phyloP scores from a whole-genome alignment of 2,329 filamentous ascomycete species.

The Ophiocordyceps sinensis region DNA sequence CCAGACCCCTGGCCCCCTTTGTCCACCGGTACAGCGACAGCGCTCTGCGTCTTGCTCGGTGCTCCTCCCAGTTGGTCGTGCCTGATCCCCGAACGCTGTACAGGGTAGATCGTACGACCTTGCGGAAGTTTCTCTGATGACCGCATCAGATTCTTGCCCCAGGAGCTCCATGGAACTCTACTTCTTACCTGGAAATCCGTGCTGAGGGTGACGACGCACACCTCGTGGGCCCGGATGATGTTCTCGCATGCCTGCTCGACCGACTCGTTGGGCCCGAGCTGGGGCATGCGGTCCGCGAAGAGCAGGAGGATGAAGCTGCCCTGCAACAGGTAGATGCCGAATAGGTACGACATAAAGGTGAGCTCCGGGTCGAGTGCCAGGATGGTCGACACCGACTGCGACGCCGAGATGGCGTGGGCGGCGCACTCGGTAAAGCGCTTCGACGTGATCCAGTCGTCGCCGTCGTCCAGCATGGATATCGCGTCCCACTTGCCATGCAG shows the following conservation, averaged over 20 bases:
- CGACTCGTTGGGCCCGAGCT: slow-evolving; percentile 27
- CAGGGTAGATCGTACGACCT: slow-evolving; percentile 34
- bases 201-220: slow-evolving; percentile 32
- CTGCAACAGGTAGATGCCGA: slow-evolving; percentile 36
- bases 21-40: slow-evolving; percentile 40
- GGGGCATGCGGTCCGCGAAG: slow-evolving; percentile 33
- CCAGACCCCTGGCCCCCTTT: slow-evolving; percentile 19
- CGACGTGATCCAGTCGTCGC: slow-evolving; percentile 33
- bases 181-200: slow-evolving; percentile 32
- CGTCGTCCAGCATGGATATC: slow-evolving; percentile 32
- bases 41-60: slow-evolving; percentile 29
- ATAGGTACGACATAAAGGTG: slow-evolving; percentile 36
- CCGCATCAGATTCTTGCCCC: neutral
- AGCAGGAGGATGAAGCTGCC: slow-evolving; percentile 34
- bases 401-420: slow-evolving; percentile 30
- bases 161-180: neutral
- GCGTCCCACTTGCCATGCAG: slow-evolving; percentile 35
- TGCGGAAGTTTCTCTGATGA: slow-evolving; percentile 35
- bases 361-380: slow-evolving; percentile 32
- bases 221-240: slow-evolving; percentile 34
- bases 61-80: slow-evolving; percentile 25
- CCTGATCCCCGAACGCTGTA: slow-evolving; percentile 28
- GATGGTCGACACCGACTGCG: slow-evolving; percentile 29
- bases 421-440: slow-evolving; percentile 29
- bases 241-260: slow-evolving; percentile 34